Base-by-base conservation (phyloP, 306 rosid species). In the Styphnolobium japonicum region DNA sequence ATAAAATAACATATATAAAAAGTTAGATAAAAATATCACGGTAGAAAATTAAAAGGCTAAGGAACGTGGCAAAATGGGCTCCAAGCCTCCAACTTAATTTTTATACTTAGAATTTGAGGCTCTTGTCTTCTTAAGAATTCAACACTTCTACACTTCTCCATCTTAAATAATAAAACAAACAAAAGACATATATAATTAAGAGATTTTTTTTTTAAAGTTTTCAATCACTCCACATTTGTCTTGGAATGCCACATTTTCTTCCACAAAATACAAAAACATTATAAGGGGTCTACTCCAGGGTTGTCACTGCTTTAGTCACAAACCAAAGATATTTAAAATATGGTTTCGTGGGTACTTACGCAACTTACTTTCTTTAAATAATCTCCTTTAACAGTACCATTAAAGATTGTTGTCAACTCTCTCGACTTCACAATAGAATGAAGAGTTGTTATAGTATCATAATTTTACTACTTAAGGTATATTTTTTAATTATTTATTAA, bases 281-380 rank as follows among this genome's bases (percentile, higher is more conserved):
- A 81, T 5, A 60, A 42, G 61, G 80, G 77, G 86, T 70, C 85
- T 57, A 71, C 16, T 71, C 83, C 57, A 72, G 48, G 56, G 77
- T 23, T 82, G 89, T 80, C 92, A 82, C 57, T 60, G 67, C 74
- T 84, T 73, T 7, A 62, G 76, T 82, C 83, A 39, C 85, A 75
- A 15, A 45, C 42, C 74, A 49, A 52, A 67, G 16, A 34, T 16
- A 51, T 57, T 34, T 31, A 60, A 58, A 71, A 76, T 67, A 79
- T 62, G 64, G 75, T 82, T 83, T 74, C 78, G 86, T 72, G 53
- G 67, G 42, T 87, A 49, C 49, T 69, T 76, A 37, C 48, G 77
- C 80, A 55, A 67, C 88, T 64, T 19, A 62, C 80, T 71, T 63
- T 64, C 31, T 46, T 23, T 18, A 61, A 75, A 33, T 45, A 51